Percentiles rank a stretch among this genome's conserved stretches.
Conservation (phyloP, 148 eudicot genomes). For the Fagopyrum tataricum region DNA sequence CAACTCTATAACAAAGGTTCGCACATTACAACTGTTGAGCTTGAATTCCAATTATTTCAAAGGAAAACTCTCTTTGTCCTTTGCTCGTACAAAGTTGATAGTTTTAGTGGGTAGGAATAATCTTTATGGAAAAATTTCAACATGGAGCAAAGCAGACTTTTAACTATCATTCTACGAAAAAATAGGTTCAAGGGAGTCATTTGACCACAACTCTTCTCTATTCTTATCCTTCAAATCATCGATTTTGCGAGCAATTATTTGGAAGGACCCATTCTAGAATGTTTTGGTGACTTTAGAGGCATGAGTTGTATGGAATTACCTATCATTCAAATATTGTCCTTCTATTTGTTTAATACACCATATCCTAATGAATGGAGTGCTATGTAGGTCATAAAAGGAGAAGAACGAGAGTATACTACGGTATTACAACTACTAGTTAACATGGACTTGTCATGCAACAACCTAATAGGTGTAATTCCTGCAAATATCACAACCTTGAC, state of each 20-base stretch:
- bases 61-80: slow-evolving; percentile 16
- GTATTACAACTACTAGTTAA: neutral
- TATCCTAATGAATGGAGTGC: neutral
- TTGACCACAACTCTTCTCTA: neutral
- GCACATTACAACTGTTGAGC: neutral
- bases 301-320: too few species aligned
- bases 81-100: neutral
- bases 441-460: neutral
- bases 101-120: slow-evolving; percentile 29
- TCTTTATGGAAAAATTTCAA: slow-evolving; percentile 24
- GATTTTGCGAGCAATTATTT: neutral
- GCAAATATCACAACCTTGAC: slow-evolving; percentile 11
- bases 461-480: neutral
- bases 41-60: slow-evolving; percentile 24
- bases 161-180: slow-evolving; percentile 12
- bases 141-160: slow-evolving; percentile 5
- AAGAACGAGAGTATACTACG: slow-evolving; percentile 12
- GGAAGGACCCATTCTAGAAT: too few species aligned
- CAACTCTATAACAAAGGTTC: slow-evolving; percentile 10
- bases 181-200: neutral
- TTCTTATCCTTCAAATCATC: neutral
- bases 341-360: slow-evolving; percentile 14
- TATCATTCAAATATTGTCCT: neutral
- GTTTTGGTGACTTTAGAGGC: too few species aligned
- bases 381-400: slow-evolving; percentile 15